Percentiles rank a stretch among this genome's conserved stretches.
These are phyloP conservation scores for Hypericum perforatum DNA, from an alignment of 345 rosid genomes.

Conservation along the genomic window DNA sequence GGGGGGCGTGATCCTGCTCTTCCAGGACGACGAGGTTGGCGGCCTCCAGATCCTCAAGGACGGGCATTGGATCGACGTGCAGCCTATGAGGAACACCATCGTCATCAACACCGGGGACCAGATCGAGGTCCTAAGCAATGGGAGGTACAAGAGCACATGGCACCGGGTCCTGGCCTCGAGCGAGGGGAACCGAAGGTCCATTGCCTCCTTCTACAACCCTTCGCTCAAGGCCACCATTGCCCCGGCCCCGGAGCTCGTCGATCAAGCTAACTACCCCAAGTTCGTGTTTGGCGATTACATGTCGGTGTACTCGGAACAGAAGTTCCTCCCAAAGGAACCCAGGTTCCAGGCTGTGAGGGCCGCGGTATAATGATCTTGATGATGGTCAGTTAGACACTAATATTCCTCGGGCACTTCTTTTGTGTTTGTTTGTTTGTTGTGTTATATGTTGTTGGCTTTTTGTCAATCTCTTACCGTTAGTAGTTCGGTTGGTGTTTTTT, in stretches of 20 bases:
- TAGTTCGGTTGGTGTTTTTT: too few species aligned
- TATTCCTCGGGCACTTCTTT: background rate
- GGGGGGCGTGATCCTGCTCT: slow-evolving; percentile 59
- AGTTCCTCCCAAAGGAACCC: slow-evolving; percentile 86
- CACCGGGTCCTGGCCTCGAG: slow-evolving; percentile 70
- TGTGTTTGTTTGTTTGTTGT: too few species aligned
- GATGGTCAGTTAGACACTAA: background rate
- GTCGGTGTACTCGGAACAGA: slow-evolving; percentile 65
- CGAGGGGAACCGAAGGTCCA: slow-evolving; percentile 76
- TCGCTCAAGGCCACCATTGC: slow-evolving; percentile 65
- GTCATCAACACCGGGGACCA: slow-evolving; percentile 94
- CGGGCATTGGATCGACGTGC: slow-evolving; percentile 74
- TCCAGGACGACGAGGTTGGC: slow-evolving; percentile 86
- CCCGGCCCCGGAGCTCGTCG: slow-evolving; percentile 56
- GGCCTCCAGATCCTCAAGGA: slow-evolving; percentile 95
- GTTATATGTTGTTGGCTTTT: too few species aligned
- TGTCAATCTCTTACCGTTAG: too few species aligned
- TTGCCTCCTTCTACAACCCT: slow-evolving; percentile 91
- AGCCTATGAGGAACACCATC: slow-evolving; percentile 71
- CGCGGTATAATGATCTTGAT: background rate
- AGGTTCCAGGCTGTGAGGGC: slow-evolving; percentile 74
- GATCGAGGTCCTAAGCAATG: slow-evolving; percentile 86
- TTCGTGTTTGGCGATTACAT: slow-evolving; percentile 86
- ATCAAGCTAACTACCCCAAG: slow-evolving; percentile 39
- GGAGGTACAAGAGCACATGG: slow-evolving; percentile 77